Conservation (phyloP, 2,329 filamentous ascomycete species). For the Fusarium nematophilum region DNA sequence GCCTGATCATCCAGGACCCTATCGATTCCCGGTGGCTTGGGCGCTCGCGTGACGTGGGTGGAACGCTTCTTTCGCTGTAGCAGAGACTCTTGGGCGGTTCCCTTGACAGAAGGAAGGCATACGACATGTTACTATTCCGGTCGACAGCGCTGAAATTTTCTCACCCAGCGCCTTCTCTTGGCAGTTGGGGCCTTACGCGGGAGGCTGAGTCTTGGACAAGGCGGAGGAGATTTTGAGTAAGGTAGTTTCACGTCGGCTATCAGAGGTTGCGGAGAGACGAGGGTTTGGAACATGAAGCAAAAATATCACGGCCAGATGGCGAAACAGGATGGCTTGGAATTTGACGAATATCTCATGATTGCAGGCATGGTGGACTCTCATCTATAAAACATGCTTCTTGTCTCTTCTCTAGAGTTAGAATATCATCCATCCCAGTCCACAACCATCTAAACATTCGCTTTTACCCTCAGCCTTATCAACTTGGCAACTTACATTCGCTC, state of each 20-base stretch:
- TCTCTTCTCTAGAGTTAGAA: not conserved
- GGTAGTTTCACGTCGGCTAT: too few species aligned
- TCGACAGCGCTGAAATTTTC: not conserved
- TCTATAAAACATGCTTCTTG: slow-evolving; percentile 23
- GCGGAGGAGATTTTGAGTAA: not conserved
- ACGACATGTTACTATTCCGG: slow-evolving; percentile 41
- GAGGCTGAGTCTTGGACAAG: slow-evolving; percentile 27
- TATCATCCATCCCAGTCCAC: not conserved
- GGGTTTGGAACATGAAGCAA: not conserved
- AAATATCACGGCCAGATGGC: not conserved
- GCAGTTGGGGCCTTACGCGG: slow-evolving; percentile 1
- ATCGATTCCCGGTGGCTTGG: slow-evolving; percentile 18
- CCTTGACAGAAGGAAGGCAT: slow-evolving; percentile 7
- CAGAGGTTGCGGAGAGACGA: not conserved
- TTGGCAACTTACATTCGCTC: slow-evolving; percentile 16
- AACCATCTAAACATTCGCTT: slow-evolving; percentile 32
- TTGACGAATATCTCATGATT: not conserved
- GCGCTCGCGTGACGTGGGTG: slow-evolving; percentile 19
- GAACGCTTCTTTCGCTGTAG: not conserved
- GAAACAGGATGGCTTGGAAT: not conserved
- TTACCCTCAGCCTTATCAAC: not conserved
- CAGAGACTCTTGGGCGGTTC: not conserved
- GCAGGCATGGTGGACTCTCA: not conserved
- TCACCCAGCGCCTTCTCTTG: slow-evolving; percentile 1
- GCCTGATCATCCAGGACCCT: not conserved